These are phyloP conservation scores for Breviolum minutum DNA, from an alignment of 73 alveolate species.

Conservation along the genomic window DNA sequence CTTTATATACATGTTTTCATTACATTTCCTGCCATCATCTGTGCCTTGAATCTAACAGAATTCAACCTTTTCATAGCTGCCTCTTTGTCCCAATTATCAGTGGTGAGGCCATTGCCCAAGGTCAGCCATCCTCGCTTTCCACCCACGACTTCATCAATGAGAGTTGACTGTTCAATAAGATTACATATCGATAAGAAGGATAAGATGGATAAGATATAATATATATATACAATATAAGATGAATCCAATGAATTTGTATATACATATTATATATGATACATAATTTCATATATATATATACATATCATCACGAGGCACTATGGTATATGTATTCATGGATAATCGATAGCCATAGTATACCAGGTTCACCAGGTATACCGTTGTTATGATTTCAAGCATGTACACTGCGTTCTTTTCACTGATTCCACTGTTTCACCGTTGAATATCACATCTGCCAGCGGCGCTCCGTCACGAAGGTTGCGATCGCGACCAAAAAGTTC, in stretches of 20 bases:
- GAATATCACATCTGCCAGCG: too few species aligned
- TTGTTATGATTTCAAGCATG: background rate
- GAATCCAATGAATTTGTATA: background rate
- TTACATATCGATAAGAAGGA: background rate
- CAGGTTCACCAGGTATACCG: too few species aligned
- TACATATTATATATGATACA: too few species aligned
- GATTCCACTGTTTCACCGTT: too few species aligned
- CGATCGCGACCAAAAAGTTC: slow-evolving; percentile 98
- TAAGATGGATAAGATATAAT: too few species aligned
- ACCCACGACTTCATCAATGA: background rate
- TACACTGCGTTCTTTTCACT: too few species aligned
- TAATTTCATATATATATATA: too few species aligned
- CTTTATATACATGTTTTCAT: background rate
- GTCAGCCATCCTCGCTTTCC: slow-evolving; percentile 95
- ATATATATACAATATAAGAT: too few species aligned
- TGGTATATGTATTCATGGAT: too few species aligned
- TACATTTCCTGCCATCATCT: background rate
- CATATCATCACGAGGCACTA: too few species aligned
- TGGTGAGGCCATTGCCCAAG: slow-evolving; percentile 96
- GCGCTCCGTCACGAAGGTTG: slow-evolving; percentile 98
- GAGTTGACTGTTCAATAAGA: background rate
- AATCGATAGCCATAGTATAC: too few species aligned
- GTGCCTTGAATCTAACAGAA: background rate
- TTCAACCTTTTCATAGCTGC: background rate
- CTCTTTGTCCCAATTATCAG: slow-evolving; percentile 96